Evolutionary conservation across 208 protist species (phyloP).

Genomic region (Trypanosoma melophagium): DNA sequence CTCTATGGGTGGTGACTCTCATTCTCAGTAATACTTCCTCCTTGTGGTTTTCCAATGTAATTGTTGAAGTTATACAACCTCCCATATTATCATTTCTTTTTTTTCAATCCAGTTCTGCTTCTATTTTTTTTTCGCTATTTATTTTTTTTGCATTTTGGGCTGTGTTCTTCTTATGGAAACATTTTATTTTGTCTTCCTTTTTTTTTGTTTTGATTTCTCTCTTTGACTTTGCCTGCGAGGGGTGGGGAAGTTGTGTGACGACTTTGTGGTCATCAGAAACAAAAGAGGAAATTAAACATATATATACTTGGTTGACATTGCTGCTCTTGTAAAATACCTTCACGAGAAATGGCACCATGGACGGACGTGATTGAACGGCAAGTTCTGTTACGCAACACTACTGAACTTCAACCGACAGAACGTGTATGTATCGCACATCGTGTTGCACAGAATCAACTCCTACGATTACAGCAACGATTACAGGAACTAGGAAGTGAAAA

Average conservation of each 20-base stretch:
- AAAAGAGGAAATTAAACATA: slow-evolving; percentile 8
- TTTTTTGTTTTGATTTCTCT: not conserved
- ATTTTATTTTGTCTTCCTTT: not conserved
- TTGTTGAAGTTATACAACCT: no score
- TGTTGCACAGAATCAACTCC: slow-evolving; percentile 34
- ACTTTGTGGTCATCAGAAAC: not conserved
- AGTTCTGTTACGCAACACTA: slow-evolving; percentile 49
- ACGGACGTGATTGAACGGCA: slow-evolving; percentile 37
- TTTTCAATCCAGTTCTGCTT: not conserved
- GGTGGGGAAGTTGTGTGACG: no score
- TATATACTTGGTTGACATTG: not conserved
- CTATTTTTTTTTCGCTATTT: not conserved
- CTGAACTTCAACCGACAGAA: slow-evolving; percentile 52
- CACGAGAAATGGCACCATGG: slow-evolving; percentile 12
- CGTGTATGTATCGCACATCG: slow-evolving; percentile 47
- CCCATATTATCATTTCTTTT: no score
- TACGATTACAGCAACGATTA: slow-evolving; percentile 31
- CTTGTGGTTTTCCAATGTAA: no score
- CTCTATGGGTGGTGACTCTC: no score
- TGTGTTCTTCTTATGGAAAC: not conserved
- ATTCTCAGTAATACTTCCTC: no score
- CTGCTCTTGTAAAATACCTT: not conserved
- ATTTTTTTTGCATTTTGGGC: not conserved
- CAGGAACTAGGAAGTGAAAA: slow-evolving; percentile 41
- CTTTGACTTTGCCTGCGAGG: no score